Conservation (phyloP, 75 land plant species). For the Cupressus sempervirens region DNA sequence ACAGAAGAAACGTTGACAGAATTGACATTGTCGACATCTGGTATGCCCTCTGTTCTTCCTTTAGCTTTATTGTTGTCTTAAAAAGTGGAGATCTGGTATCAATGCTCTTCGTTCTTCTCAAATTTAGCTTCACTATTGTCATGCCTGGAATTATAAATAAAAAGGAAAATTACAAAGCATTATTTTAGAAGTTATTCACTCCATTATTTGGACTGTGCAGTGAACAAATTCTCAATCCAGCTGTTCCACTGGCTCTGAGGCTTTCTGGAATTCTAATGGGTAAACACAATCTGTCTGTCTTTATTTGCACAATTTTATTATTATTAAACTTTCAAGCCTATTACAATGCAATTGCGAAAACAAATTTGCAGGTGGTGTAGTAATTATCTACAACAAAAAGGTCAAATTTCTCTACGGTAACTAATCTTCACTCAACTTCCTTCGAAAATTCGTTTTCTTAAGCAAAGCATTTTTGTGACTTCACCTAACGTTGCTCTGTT, state of each 20-base stretch:
- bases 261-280: conserved; percentile 95
- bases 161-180: no score
- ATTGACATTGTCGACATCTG: conserved; percentile 75
- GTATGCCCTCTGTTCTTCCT: conserved; percentile 15
- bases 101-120: no score
- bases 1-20: conserved; percentile 62
- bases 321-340: no score
- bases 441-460: neutral
- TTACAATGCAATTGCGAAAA: neutral
- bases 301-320: neutral
- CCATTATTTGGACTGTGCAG: conserved; percentile 24
- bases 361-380: conserved; percentile 69
- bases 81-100: no score
- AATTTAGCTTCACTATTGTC: no score
- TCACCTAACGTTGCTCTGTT: neutral
- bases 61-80: neutral
- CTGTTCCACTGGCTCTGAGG: conserved; percentile 81
- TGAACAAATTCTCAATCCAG: conserved; percentile 85
- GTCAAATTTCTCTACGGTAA: conserved; percentile 80
- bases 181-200: neutral
- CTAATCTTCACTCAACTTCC: conserved; percentile 26
- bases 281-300: conserved; percentile 8
- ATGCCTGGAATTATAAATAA: no score
- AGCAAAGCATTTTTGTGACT: neutral
- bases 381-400: conserved; percentile 70